Base-by-base conservation (phyloP, 2,329 filamentous ascomycete genomes). In the Fusarium dlaminii region DNA sequence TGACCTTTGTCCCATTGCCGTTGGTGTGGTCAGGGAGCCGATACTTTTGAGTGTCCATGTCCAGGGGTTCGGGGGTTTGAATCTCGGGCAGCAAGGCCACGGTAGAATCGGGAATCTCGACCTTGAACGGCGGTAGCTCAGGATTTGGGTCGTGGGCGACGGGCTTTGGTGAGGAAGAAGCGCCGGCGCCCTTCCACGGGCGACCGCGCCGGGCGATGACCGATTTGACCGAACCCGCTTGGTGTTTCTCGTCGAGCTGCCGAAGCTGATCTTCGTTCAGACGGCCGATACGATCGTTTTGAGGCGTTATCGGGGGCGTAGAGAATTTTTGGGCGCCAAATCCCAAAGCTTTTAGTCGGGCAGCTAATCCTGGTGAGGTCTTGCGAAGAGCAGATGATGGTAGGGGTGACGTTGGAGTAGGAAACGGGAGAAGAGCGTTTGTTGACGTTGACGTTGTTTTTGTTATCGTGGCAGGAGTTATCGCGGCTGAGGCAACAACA, bases 11-110 rank as follows among this genome's bases (percentile, higher is more conserved):
- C 83, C 90, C 90, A 86, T 94, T 89, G 82, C 90, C 87, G 83
- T 90, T 91, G 59, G 85, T 88, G 80, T 91, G 89, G 81, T 94
- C 92, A 63, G 92, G 92, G 80, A 94, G 84, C 49, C 90, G 89
- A 80, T 94, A 94, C 82, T 94, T 94, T 79, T 92, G 88, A 64
- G 89, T 91, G 82, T 94, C 92, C 87, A 92, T 91, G 74, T 88
- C 88, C 81, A 90, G 78, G 66, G 86, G 86, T 60, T 86, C 83
- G 22, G 83, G 78, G 40, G 84, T 83, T 76, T 80, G 84, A 81
- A 87, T 91, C 83, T 89, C 86, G 43, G 88, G 88, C 54, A 90
- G 82, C 55, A 75, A 83, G 76, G 70, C 84, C 48, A 78, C 68
- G 68, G 66, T 54, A 60, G 73, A 66, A 37, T 77, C 72, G 43